Evolutionary conservation across 2,329 filamentous ascomycete genomes (phyloP).

Genomic region (Penicillium occitanis): DNA sequence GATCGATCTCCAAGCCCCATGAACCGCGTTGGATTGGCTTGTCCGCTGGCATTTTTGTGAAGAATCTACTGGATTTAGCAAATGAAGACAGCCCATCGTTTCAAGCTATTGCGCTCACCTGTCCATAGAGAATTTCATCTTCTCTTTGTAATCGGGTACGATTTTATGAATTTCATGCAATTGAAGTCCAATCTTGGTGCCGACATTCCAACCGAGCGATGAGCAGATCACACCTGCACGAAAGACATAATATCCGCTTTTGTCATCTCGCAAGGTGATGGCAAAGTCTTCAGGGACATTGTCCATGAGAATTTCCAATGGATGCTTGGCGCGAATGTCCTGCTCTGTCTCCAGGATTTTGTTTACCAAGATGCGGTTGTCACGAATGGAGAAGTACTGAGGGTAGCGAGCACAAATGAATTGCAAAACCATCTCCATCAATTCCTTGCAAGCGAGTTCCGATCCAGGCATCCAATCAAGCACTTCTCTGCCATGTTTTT

Average conservation of each 20-base stretch:
- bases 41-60: conserved; percentile 71
- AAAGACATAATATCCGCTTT: conserved; percentile 70
- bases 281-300: conserved; percentile 85
- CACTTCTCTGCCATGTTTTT: conserved; percentile 62
- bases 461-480: conserved; percentile 70
- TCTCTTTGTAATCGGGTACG: conserved; percentile 82
- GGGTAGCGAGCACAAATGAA: conserved; percentile 79
- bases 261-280: conserved; percentile 69
- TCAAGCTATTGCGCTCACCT: conserved; percentile 51
- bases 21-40: conserved; percentile 79
- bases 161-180: conserved; percentile 70
- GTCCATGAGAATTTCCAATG: conserved; percentile 69
- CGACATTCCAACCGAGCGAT: conserved; percentile 75
- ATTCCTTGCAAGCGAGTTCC: conserved; percentile 76
- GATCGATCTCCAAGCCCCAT: conserved; percentile 76
- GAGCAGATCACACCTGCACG: conserved; percentile 77
- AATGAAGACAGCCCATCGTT: background rate
- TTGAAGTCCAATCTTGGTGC: conserved; percentile 68
- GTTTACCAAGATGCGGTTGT: conserved; percentile 65
- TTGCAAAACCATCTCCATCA: conserved; percentile 83
- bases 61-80: conserved; percentile 58
- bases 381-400: conserved; percentile 63
- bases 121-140: conserved; percentile 87
- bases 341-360: conserved; percentile 63
- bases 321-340: conserved; percentile 61